Percentiles rank a stretch among this genome's conserved stretches.
Evolutionary conservation across 108 stramenopile genomes (phyloP).

Genomic region (Conticribra guillardii): DNA sequence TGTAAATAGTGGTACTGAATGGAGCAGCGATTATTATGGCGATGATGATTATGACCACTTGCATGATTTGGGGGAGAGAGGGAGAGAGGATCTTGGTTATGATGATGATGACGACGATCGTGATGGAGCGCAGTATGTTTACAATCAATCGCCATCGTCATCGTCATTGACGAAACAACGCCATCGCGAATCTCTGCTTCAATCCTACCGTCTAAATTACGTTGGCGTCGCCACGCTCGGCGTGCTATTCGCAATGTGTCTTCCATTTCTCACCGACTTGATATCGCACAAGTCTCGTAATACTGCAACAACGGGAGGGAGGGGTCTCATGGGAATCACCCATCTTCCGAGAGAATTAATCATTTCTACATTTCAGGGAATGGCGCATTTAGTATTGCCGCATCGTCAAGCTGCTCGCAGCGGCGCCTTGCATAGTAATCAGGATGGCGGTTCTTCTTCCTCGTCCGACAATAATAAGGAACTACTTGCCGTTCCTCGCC

Average conservation of each 20-base stretch:
- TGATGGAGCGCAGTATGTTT: too few species aligned
- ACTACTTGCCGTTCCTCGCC: slow-evolving; percentile 15
- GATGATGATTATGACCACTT: too few species aligned
- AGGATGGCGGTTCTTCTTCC: too few species aligned
- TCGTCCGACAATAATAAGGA: background rate
- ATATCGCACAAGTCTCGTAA: too few species aligned
- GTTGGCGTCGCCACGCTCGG: background rate
- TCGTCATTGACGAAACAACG: too few species aligned
- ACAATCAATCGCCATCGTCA: background rate
- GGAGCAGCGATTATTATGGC: too few species aligned
- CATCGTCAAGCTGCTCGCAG: background rate
- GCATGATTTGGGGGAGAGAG: too few species aligned
- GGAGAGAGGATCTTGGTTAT: too few species aligned
- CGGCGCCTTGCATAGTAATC: too few species aligned
- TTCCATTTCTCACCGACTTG: background rate
- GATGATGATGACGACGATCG: too few species aligned
- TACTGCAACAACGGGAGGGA: too few species aligned
- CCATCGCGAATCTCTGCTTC: background rate
- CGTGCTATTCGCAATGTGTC: background rate
- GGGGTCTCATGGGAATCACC: background rate
- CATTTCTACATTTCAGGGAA: background rate
- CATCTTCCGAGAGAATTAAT: background rate
- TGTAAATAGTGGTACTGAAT: too few species aligned
- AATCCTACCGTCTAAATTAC: background rate
- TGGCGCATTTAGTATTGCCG: background rate